These are phyloP conservation scores for Aspergillus tamarii DNA, from an alignment of 2,329 filamentous ascomycete genomes.

Conservation along the genomic window DNA sequence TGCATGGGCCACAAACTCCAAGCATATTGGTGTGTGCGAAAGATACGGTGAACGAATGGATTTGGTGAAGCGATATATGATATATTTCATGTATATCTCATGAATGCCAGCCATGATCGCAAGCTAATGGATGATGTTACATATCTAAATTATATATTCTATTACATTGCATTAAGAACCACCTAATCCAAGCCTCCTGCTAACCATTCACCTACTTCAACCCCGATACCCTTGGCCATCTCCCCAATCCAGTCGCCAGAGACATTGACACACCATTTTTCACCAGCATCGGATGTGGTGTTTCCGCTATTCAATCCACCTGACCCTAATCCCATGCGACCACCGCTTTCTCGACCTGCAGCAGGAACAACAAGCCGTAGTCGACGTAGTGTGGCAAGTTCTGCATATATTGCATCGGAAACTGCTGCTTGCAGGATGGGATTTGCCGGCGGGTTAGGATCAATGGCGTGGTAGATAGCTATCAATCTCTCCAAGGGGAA, in stretches of 20 bases:
- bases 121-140: conserved; percentile 2
- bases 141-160: not conserved
- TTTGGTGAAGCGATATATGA: conserved; percentile 30
- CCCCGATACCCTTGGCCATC: conserved; percentile 48
- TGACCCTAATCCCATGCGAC: conserved; percentile 27
- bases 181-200: conserved; percentile 42
- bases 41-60: conserved; percentile 41
- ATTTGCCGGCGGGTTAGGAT: conserved; percentile 48
- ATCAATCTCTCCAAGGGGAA: conserved; percentile 52
- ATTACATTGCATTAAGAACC: not conserved
- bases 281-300: conserved; percentile 43
- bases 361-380: conserved; percentile 51
- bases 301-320: conserved; percentile 37
- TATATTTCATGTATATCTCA: not conserved
- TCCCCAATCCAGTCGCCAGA: conserved; percentile 51
- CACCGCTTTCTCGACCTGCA: conserved; percentile 35
- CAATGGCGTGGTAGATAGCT: conserved; percentile 52
- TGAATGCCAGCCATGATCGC: not conserved
- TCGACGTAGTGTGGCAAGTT: conserved; percentile 51
- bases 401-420: conserved; percentile 49
- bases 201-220: conserved; percentile 51
- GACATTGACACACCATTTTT: conserved; percentile 54
- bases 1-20: conserved; percentile 33
- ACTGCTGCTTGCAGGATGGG: conserved; percentile 39
- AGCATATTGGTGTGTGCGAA: conserved; percentile 39